These are phyloP conservation scores for Fagopyrum homotropicum DNA, from an alignment of 148 eudicot genomes.

Conservation along the genomic window DNA sequence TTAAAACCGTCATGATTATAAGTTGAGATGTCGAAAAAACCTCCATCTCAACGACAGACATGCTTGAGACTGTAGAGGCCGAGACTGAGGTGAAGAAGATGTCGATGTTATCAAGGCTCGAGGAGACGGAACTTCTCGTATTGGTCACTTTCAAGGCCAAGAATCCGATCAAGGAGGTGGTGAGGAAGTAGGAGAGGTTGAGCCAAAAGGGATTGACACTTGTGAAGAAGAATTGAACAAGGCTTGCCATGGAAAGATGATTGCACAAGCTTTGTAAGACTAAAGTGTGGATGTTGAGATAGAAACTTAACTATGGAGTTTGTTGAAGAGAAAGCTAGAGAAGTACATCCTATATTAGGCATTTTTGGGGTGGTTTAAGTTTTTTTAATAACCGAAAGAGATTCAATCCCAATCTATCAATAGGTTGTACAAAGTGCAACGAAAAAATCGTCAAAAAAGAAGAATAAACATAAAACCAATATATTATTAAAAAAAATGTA, in stretches of 20 bases:
- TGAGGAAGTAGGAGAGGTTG: slow-evolving; percentile 32
- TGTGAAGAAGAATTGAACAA: slow-evolving; percentile 3
- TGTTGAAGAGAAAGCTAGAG: neutral
- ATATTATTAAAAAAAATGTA: too few species aligned
- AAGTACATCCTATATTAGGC: neutral
- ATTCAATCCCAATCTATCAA: too few species aligned
- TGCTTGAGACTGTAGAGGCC: slow-evolving; percentile 52
- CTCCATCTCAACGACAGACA: slow-evolving; percentile 73
- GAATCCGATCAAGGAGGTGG: slow-evolving; percentile 29
- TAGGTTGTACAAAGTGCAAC: too few species aligned
- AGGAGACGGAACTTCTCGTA: slow-evolving; percentile 18
- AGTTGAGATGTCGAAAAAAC: slow-evolving; percentile 59
- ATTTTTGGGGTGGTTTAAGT: neutral
- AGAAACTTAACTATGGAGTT: neutral
- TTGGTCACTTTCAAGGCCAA: slow-evolving; percentile 13
- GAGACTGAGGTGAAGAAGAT: slow-evolving; percentile 56
- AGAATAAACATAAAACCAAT: too few species aligned
- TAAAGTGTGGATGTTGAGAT: neutral
- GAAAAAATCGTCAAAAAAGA: too few species aligned
- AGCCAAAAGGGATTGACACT: slow-evolving; percentile 23
- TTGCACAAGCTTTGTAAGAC: neutral
- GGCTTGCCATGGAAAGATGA: neutral
- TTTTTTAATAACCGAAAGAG: too few species aligned
- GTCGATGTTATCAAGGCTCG: slow-evolving; percentile 23
- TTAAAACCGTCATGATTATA: slow-evolving; percentile 38